Percentiles rank a stretch among this genome's conserved stretches.
These are phyloP conservation scores for Metschnikowia santaceciliae DNA, from an alignment of 805 yeast genomes.

Conservation along the genomic window DNA sequence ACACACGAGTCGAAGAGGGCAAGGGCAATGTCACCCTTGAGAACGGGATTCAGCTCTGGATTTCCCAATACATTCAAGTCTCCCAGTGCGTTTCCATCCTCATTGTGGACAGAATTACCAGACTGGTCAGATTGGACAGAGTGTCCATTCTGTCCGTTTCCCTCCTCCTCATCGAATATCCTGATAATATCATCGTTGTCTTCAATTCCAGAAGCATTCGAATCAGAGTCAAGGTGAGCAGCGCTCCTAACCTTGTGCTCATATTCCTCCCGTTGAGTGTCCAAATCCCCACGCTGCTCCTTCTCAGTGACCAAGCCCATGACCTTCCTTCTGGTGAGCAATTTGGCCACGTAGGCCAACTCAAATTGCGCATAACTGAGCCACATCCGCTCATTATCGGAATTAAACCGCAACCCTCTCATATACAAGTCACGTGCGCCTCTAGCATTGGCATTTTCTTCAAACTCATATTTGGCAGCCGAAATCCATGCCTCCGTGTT, in stretches of 20 bases:
- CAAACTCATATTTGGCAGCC: constrained; percentile 93
- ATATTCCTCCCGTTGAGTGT: constrained; percentile 24
- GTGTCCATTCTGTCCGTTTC: constrained; percentile 37
- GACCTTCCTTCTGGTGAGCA: constrained; percentile 77
- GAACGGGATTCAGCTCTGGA: constrained; percentile 74
- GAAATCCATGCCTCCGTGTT: constrained; percentile 88
- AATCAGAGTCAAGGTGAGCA: too few species aligned
- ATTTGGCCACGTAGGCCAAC: constrained; percentile 75
- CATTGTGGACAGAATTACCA: too few species aligned
- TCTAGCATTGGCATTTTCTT: constrained; percentile 79
- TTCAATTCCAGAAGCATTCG: constrained; percentile 5
- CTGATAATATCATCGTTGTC: constrained; percentile 38
- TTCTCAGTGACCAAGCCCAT: constrained; percentile 73
- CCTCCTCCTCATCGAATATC: constrained; percentile 41
- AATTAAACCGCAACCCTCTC: constrained; percentile 78
- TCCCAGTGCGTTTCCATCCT: constrained; percentile 19
- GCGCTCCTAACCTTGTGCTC: constrained; percentile 22
- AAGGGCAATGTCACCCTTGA: constrained; percentile 49
- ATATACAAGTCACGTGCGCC: constrained; percentile 87
- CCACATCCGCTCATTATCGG: constrained; percentile 73
- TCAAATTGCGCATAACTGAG: constrained; percentile 84
- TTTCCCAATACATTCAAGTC: constrained; percentile 82
- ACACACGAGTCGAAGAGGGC: constrained; percentile 37
- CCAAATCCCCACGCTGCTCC: constrained; percentile 53
- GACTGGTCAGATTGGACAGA: too few species aligned